These are phyloP conservation scores for Pyrenophora seminiperda DNA, from an alignment of 2,329 filamentous ascomycete genomes.

Conservation along the genomic window DNA sequence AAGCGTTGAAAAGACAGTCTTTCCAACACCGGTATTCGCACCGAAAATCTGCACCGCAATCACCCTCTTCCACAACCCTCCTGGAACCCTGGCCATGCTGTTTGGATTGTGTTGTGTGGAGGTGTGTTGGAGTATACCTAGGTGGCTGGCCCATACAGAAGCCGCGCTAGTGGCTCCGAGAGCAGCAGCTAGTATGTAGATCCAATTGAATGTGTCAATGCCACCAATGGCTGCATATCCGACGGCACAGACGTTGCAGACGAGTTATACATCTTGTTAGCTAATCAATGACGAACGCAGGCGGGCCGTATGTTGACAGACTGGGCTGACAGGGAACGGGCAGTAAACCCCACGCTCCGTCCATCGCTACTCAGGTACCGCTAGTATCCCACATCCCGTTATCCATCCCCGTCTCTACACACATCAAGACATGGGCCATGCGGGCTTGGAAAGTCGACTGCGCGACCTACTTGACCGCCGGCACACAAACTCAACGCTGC, in stretches of 20 bases:
- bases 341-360: slow-evolving; percentile 8
- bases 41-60: slow-evolving; percentile 78
- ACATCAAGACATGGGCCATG: slow-evolving; percentile 15
- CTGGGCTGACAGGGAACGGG: not conserved
- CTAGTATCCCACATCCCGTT: too few relatives aligned
- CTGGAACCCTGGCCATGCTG: slow-evolving; percentile 56
- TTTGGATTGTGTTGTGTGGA: slow-evolving; percentile 2
- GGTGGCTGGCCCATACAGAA: not conserved
- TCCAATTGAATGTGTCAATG: slow-evolving; percentile 15
- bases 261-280: slow-evolving; percentile 5
- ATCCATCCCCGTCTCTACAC: not conserved
- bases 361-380: not conserved
- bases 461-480: slow-evolving; percentile 48
- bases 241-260: slow-evolving; percentile 1
- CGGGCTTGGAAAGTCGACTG: slow-evolving; percentile 32
- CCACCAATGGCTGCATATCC: not conserved
- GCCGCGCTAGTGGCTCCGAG: slow-evolving; percentile 4
- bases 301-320: not conserved
- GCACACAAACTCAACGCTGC: slow-evolving; percentile 42
- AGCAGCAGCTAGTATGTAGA: slow-evolving; percentile 7
- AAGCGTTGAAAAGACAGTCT: slow-evolving; percentile 78
- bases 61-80: slow-evolving; percentile 70
- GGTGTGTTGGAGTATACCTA: not conserved
- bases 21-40: slow-evolving; percentile 83
- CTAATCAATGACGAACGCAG: slow-evolving; percentile 8